A percentile compares a stretch with the other conserved stretches of the same genome.
These are phyloP conservation scores for Aegilops bicornis DNA, from an alignment of 176 grass and related monocot genomes.

Conservation along the genomic window DNA sequence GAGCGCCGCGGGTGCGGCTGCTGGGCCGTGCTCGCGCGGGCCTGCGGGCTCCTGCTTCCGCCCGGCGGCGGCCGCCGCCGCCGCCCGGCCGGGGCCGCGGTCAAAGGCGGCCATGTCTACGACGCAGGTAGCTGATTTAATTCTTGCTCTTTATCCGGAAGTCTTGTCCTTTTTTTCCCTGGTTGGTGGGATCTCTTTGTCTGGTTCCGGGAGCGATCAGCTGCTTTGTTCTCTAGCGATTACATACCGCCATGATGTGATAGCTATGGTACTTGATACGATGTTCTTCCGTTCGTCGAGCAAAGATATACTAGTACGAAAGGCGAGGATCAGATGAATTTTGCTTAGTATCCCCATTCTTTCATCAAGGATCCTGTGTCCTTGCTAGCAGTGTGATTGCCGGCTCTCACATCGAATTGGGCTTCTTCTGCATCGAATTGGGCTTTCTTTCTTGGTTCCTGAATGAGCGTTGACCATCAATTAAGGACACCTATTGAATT, in stretches of 20 bases:
- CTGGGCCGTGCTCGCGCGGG: constrained; percentile 71
- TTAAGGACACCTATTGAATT: neutral
- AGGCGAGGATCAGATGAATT: neutral
- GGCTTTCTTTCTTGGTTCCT: neutral
- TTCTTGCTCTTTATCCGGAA: neutral
- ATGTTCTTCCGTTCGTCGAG: too few species aligned
- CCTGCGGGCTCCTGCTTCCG: constrained; percentile 56
- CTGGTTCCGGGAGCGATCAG: constrained; percentile 9
- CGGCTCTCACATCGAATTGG: neutral
- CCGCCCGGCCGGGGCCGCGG: constrained; percentile 9
- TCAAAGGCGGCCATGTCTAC: constrained; percentile 76
- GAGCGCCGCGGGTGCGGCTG: constrained; percentile 59
- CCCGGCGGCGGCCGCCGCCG: neutral
- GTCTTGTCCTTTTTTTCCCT: neutral
- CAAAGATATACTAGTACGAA: too few species aligned
- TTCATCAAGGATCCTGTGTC: neutral
- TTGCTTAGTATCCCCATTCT: neutral
- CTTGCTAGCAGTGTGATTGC: neutral
- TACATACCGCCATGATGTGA: constrained; percentile 13
- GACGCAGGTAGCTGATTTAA: constrained; percentile 56
- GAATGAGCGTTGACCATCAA: neutral
- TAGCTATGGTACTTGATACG: neutral
- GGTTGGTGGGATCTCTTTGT: constrained; percentile 32
- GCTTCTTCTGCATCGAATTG: constrained; percentile 4
- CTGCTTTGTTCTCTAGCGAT: constrained; percentile 29